Percentiles rank a stretch among this genome's conserved stretches.
phyloP scores from a whole-genome alignment of 257 asterid genomes.

The Handroanthus guayacan region DNA sequence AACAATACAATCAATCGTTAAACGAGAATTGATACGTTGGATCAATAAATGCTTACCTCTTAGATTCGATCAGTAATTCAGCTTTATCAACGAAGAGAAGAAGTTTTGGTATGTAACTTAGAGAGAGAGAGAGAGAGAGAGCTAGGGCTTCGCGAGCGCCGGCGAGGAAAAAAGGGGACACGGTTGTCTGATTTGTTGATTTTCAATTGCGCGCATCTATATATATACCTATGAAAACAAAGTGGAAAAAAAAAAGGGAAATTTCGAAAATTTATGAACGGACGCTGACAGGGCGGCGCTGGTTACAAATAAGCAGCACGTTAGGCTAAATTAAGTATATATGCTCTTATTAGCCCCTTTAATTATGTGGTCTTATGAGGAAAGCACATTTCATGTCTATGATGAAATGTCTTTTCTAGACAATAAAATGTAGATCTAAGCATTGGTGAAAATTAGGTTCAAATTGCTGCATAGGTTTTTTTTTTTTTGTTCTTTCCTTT shows the following conservation, averaged over 20 bases:
- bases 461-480: too few species aligned
- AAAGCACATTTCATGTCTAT: slow-evolving; percentile 22
- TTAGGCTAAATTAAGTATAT: slow-evolving; percentile 25
- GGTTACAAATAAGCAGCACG: slow-evolving; percentile 35
- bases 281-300: slow-evolving; percentile 37
- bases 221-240: slow-evolving; percentile 26
- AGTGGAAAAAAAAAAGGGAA: slow-evolving; percentile 26
- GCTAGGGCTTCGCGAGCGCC: slow-evolving; percentile 51
- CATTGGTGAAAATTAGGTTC: too few species aligned
- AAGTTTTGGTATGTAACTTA: neutral
- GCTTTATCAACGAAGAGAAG: neutral
- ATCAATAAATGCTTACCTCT: slow-evolving; percentile 41
- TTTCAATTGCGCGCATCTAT: slow-evolving; percentile 17
- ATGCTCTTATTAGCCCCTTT: neutral
- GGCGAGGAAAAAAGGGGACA: slow-evolving; percentile 40
- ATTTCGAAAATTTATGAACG: slow-evolving; percentile 3
- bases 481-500: too few species aligned
- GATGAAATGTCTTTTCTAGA: too few species aligned
- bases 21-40: slow-evolving; percentile 9
- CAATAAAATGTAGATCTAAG: too few species aligned
- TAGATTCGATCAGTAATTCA: slow-evolving; percentile 32
- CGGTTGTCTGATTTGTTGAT: slow-evolving; percentile 34
- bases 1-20: slow-evolving; percentile 16
- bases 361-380: neutral
- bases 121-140: slow-evolving; percentile 8